Conservation (phyloP, 768 basidiomycete species). For the Zangia roseola region DNA sequence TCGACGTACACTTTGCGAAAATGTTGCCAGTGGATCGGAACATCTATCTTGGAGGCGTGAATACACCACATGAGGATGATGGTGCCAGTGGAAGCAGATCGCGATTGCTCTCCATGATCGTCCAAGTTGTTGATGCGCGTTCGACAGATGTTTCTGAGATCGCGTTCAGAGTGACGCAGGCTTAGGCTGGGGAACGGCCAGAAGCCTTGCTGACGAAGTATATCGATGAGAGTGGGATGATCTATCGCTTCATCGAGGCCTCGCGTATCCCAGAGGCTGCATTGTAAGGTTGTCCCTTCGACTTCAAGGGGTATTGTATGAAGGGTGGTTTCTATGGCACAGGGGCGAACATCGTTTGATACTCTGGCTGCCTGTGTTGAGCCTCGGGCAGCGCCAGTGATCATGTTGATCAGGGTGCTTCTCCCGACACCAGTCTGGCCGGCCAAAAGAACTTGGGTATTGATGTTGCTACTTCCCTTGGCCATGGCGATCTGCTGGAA, state of each 20-base stretch:
- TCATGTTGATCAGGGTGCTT: slow-evolving; percentile 29
- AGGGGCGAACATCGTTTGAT: slow-evolving; percentile 25
- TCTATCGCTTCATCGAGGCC: slow-evolving; percentile 28
- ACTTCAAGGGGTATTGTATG: slow-evolving; percentile 8
- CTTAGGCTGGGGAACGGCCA: slow-evolving; percentile 8
- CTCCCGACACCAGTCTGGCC: slow-evolving; percentile 31
- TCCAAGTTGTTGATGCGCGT: slow-evolving; percentile 11
- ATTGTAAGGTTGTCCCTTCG: slow-evolving; percentile 8
- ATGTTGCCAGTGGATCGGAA: slow-evolving; percentile 25
- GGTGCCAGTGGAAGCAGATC: slow-evolving; percentile 4
- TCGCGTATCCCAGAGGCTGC: slow-evolving; percentile 25
- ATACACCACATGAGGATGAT: slow-evolving; percentile 30
- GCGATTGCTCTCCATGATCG: slow-evolving; percentile 5
- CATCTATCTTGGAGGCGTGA: slow-evolving; percentile 28
- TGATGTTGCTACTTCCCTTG: not conserved
- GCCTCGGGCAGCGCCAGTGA: slow-evolving; percentile 12
- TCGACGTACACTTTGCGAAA: slow-evolving; percentile 27
- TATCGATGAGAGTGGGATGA: slow-evolving; percentile 20
- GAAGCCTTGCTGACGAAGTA: slow-evolving; percentile 22
- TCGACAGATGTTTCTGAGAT: slow-evolving; percentile 21
- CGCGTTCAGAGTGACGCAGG: slow-evolving; percentile 19
- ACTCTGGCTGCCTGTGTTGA: slow-evolving; percentile 17
- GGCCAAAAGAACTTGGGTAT: slow-evolving; percentile 18
- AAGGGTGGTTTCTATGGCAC: slow-evolving; percentile 20
- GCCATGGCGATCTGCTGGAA: not conserved